Percentiles rank a stretch among this genome's conserved stretches.
phyloP scores from a whole-genome alignment of 129 eudicot genomes.

The Flaveria trinervia region DNA sequence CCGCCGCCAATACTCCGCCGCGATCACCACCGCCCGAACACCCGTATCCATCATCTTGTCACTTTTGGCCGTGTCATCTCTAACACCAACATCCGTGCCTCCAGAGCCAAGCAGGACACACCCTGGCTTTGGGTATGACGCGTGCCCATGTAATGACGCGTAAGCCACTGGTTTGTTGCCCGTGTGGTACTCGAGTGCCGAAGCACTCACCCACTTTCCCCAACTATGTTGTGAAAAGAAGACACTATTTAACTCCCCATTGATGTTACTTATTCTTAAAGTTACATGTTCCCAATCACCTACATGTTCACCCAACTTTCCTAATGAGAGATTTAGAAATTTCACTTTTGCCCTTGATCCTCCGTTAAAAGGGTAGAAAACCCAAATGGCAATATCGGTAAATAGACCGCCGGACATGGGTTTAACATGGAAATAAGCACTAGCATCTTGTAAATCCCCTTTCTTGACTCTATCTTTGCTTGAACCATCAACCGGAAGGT shows the following conservation, averaged over 20 bases:
- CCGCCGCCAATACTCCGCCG: slow-evolving; percentile 10
- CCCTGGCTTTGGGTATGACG: slow-evolving; percentile 12
- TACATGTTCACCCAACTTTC: slow-evolving; percentile 17
- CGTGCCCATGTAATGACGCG: slow-evolving; percentile 19
- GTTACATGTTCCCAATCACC: slow-evolving; percentile 22
- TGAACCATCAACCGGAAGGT: slow-evolving; percentile 14
- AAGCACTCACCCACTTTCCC: slow-evolving; percentile 19
- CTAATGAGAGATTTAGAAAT: neutral
- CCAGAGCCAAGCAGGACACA: slow-evolving; percentile 9
- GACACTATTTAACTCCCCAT: slow-evolving; percentile 16
- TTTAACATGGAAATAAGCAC: slow-evolving; percentile 20
- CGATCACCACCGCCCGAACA: slow-evolving; percentile 3
- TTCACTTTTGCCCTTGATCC: slow-evolving; percentile 17
- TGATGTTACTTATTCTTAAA: slow-evolving; percentile 6
- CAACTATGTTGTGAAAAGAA: slow-evolving; percentile 18
- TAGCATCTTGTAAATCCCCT: slow-evolving; percentile 11
- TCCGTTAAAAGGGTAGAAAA: slow-evolving; percentile 12
- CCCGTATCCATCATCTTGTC: slow-evolving; percentile 14
- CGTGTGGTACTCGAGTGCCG: slow-evolving; percentile 18
- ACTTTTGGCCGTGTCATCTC: slow-evolving; percentile 15
- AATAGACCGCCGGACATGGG: slow-evolving; percentile 1
- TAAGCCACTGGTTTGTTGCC: slow-evolving; percentile 3
- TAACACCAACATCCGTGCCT: slow-evolving; percentile 4
- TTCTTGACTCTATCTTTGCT: slow-evolving; percentile 20
- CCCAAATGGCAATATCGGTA: slow-evolving; percentile 18